Conservation (phyloP, 2,329 filamentous ascomycete species). For the Microcera coccophila region DNA sequence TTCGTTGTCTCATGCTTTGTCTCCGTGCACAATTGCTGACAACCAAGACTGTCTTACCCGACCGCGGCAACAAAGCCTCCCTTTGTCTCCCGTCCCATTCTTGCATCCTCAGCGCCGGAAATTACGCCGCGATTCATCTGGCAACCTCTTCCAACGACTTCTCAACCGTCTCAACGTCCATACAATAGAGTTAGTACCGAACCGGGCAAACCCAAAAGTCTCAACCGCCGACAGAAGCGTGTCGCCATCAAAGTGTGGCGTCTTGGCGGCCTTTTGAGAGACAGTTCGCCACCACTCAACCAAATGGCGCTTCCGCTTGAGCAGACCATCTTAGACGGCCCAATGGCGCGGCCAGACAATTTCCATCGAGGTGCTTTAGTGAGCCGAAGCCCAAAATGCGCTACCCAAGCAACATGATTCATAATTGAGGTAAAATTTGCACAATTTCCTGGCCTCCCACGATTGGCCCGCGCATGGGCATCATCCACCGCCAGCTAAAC, state of each 20-base stretch:
- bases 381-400: constrained; percentile 6
- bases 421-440: constrained; percentile 28
- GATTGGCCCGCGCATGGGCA: constrained; percentile 8
- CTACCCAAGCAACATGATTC: constrained; percentile 7
- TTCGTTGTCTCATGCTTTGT: not conserved
- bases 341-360: constrained; percentile 2
- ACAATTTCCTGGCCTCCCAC: constrained; percentile 24
- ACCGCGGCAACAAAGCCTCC: not conserved
- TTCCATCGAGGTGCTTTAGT: constrained; percentile 6
- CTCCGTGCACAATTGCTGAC: not conserved
- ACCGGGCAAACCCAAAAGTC: no score
- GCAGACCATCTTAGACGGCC: not conserved
- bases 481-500: not conserved
- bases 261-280: no score
- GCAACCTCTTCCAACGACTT: no score
- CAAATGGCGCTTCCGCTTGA: not conserved
- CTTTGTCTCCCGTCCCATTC: not conserved
- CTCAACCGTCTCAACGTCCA: no score
- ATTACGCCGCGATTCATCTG: no score
- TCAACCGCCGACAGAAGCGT: not conserved
- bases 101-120: no score
- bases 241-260: not conserved
- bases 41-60: not conserved
- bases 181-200: no score
- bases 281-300: not conserved